phyloP scores from a whole-genome alignment of 2,329 filamentous ascomycete species.

The Gaeumannomyces tritici region DNA sequence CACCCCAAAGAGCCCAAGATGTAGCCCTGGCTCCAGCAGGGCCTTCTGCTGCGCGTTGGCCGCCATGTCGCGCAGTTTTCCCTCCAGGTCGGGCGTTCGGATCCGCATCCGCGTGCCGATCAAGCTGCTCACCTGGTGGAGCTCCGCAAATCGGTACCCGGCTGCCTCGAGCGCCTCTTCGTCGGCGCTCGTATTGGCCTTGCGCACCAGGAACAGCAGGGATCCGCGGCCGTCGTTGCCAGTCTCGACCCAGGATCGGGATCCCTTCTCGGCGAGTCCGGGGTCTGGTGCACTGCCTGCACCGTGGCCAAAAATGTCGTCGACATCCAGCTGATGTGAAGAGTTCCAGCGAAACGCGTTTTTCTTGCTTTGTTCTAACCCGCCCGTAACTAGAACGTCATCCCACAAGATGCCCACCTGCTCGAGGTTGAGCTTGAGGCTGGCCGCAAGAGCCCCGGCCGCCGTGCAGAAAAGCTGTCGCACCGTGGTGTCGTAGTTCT shows the following conservation, averaged over 20 bases:
- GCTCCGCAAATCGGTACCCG: slow-evolving; percentile 70
- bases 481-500: slow-evolving; percentile 67
- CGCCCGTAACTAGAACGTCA: slow-evolving; percentile 60
- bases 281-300: slow-evolving; percentile 9
- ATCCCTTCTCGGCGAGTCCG: slow-evolving; percentile 31
- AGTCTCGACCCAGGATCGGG: slow-evolving; percentile 6
- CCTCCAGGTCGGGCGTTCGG: slow-evolving; percentile 48
- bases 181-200: slow-evolving; percentile 47
- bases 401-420: slow-evolving; percentile 65
- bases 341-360: neutral
- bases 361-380: neutral
- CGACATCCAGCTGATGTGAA: too few relatives aligned
- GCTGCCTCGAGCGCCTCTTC: slow-evolving; percentile 54
- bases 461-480: slow-evolving; percentile 77
- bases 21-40: slow-evolving; percentile 41
- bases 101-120: slow-evolving; percentile 70
- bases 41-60: slow-evolving; percentile 39
- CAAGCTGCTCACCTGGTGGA: slow-evolving; percentile 56
- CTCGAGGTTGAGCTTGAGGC: slow-evolving; percentile 52
- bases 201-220: slow-evolving; percentile 69
- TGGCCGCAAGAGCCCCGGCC: slow-evolving; percentile 61
- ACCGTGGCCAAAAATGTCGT: neutral
- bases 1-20: slow-evolving; percentile 49
- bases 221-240: slow-evolving; percentile 57
- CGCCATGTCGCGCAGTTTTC: slow-evolving; percentile 55